A percentile compares a stretch with the other conserved stretches of the same genome.
These are phyloP conservation scores for Westerdykella aurantiaca DNA, from an alignment of 2,329 filamentous ascomycete genomes.

Conservation along the genomic window DNA sequence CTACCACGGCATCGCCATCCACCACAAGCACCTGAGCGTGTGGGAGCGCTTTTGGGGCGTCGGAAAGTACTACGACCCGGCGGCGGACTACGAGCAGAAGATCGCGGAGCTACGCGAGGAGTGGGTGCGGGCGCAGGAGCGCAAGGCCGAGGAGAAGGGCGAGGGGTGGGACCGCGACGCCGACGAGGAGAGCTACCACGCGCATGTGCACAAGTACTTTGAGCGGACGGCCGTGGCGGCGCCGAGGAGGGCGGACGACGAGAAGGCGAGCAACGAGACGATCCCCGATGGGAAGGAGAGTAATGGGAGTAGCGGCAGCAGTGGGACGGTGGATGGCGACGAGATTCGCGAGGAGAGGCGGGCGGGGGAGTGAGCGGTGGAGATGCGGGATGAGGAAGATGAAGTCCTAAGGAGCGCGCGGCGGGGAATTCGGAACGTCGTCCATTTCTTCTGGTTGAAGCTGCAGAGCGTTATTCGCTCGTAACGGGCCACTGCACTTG, in stretches of 20 bases:
- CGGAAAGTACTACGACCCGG: conserved; percentile 76
- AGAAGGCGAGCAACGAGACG: conserved; percentile 11
- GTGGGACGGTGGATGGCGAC: background rate
- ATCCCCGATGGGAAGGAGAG: conserved; percentile 5
- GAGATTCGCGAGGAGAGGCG: background rate
- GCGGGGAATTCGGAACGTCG: no score
- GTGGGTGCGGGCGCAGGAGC: conserved; percentile 50
- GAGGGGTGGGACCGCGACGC: conserved; percentile 30
- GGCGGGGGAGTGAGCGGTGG: no score
- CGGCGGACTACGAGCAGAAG: conserved; percentile 75
- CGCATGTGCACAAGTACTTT: conserved; percentile 33
- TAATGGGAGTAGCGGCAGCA: background rate
- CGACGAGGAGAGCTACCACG: conserved; percentile 27
- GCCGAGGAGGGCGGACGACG: conserved; percentile 3
- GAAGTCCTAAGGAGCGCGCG: no score
- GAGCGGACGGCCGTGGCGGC: conserved; percentile 4
- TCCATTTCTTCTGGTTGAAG: no score
- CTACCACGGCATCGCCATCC: conserved; percentile 90
- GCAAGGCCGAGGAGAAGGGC: conserved; percentile 47
- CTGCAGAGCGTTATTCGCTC: no score
- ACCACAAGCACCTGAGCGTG: conserved; percentile 78
- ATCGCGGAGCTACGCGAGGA: conserved; percentile 69
- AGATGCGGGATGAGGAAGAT: no score
- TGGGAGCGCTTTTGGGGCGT: conserved; percentile 80
- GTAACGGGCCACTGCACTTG: no score